Conservation (phyloP, 768 basidiomycete genomes). For the Suillus subaureus region DNA sequence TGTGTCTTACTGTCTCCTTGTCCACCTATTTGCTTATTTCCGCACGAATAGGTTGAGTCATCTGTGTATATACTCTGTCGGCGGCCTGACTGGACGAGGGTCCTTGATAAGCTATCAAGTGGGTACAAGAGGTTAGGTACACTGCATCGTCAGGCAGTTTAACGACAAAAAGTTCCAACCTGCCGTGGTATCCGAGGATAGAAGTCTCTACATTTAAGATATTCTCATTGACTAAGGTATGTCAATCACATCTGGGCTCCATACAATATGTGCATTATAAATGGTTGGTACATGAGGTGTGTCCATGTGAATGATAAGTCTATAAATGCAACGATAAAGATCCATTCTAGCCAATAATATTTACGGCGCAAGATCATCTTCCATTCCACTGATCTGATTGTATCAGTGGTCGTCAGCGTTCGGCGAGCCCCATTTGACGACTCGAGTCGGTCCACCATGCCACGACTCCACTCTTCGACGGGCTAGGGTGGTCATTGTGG, state of each 20-base stretch:
- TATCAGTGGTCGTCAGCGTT: slow-evolving; percentile 57
- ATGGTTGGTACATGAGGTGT: not conserved
- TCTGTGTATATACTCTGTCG: not conserved
- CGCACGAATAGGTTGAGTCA: not conserved
- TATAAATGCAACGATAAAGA: slow-evolving; percentile 4
- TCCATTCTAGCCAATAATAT: not conserved
- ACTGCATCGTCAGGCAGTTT: not conserved
- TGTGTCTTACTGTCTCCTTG: not conserved
- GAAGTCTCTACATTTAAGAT: not conserved
- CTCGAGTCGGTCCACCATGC: slow-evolving; percentile 54
- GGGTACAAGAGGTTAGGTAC: not conserved
- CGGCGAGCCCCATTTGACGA: slow-evolving; percentile 60
- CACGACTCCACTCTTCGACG: slow-evolving; percentile 69
- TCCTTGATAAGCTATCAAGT: not conserved
- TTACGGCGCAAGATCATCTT: not conserved
- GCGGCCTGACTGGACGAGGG: not conserved
- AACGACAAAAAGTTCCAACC: not conserved
- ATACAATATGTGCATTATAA: not conserved
- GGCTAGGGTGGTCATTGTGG: slow-evolving; percentile 72
- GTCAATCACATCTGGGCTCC: not conserved
- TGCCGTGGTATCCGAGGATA: not conserved
- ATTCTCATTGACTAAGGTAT: not conserved
- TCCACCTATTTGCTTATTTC: not conserved
- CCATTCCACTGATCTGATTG: not conserved
- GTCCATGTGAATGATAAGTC: not conserved